Evolutionary conservation across 306 rosid genomes (phyloP).

Genomic region (Potentilla sterilis): DNA sequence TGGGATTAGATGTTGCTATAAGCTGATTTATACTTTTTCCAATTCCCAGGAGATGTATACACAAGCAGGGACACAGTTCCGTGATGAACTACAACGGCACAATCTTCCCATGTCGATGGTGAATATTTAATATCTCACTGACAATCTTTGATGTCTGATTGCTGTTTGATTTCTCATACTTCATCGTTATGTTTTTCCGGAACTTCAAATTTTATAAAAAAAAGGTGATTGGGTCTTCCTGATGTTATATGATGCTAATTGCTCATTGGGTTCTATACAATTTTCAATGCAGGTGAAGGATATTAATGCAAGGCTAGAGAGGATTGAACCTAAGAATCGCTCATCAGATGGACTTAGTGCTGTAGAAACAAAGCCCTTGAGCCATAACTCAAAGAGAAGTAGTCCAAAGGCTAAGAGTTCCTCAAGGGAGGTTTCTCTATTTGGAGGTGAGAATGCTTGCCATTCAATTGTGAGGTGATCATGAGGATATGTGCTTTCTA

Average conservation of each 20-base stretch:
- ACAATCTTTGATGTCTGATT: slow-evolving; percentile 14
- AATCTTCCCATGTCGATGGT: slow-evolving; percentile 87
- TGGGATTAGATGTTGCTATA: slow-evolving; percentile 2
- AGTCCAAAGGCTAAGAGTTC: slow-evolving; percentile 92
- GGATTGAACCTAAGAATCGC: slow-evolving; percentile 76
- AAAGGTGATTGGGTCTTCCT: not conserved
- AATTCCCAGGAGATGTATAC: slow-evolving; percentile 80
- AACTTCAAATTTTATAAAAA: not conserved
- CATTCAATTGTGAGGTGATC: slow-evolving; percentile 16
- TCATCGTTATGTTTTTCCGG: not conserved
- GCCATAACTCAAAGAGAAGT: slow-evolving; percentile 67
- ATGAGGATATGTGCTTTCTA: not conserved
- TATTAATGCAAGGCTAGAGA: slow-evolving; percentile 95
- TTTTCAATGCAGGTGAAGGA: slow-evolving; percentile 67
- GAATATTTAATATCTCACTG: slow-evolving; percentile 19
- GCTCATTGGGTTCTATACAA: not conserved
- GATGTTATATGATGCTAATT: not conserved
- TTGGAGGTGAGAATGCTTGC: slow-evolving; percentile 70
- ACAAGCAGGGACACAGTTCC: slow-evolving; percentile 93
- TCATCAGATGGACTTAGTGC: slow-evolving; percentile 63
- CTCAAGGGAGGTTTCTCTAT: slow-evolving; percentile 70
- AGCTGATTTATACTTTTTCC: not conserved
- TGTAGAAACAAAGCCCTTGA: slow-evolving; percentile 64
- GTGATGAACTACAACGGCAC: slow-evolving; percentile 92
- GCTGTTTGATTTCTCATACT: slow-evolving; percentile 5